These are phyloP conservation scores for Talaromyces sp. DNA, from an alignment of 2,329 filamentous ascomycete genomes.

Conservation along the genomic window DNA sequence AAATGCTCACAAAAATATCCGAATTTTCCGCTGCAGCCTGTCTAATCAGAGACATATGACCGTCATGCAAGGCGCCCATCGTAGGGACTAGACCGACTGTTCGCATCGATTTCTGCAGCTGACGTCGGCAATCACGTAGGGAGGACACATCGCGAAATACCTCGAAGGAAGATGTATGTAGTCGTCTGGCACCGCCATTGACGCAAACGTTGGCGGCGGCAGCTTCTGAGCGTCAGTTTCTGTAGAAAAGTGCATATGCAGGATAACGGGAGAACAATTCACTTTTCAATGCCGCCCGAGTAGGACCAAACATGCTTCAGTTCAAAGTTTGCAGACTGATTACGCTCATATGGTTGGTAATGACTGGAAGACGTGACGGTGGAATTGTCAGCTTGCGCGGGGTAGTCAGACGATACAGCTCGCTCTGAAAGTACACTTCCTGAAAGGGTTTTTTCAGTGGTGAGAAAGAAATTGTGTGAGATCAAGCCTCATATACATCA, in stretches of 20 bases:
- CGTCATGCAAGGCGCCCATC: constrained; percentile 94
- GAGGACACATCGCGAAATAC: constrained; percentile 72
- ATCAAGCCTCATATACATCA: background rate
- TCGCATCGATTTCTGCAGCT: constrained; percentile 62
- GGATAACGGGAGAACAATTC: background rate
- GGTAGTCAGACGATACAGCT: background rate
- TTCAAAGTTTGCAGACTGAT: background rate
- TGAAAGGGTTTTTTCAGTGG: background rate
- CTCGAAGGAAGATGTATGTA: constrained; percentile 30
- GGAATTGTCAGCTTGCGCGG: background rate
- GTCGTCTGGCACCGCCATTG: background rate
- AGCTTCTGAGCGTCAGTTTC: background rate
- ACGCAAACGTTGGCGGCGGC: background rate
- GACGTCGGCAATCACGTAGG: constrained; percentile 65
- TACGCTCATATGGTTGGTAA: background rate
- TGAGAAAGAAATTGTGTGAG: too few relatives aligned
- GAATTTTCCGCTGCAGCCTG: constrained; percentile 79
- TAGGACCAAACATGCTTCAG: constrained; percentile 4
- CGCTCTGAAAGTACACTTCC: background rate
- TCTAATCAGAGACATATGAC: constrained; percentile 81
- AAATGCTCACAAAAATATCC: constrained; percentile 85
- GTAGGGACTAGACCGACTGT: constrained; percentile 88
- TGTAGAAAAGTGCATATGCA: constrained; percentile 7
- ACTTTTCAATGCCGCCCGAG: constrained; percentile 2
- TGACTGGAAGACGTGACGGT: background rate